A percentile compares a stretch with the other conserved stretches of the same genome.
These are phyloP conservation scores for Parsonsia alboflavescens DNA, from an alignment of 257 asterid species.

Conservation along the genomic window DNA sequence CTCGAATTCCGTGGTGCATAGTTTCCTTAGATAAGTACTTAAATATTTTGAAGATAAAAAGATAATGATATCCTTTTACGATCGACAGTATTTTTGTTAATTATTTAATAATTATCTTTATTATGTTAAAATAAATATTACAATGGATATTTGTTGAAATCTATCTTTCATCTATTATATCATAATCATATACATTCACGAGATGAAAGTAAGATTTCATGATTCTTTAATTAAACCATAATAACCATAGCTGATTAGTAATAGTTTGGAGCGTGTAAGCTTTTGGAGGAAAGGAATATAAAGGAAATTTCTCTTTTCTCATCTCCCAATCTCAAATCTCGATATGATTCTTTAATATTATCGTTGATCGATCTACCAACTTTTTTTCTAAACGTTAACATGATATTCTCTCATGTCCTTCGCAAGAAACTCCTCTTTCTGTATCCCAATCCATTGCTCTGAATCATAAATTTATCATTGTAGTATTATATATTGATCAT, in stretches of 20 bases:
- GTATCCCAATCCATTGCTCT: background rate
- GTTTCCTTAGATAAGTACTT: background rate
- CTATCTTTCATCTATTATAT: no score
- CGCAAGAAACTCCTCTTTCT: background rate
- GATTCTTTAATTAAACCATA: no score
- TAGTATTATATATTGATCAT: background rate
- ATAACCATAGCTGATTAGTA: no score
- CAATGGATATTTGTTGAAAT: no score
- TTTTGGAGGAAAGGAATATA: background rate
- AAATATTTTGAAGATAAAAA: background rate
- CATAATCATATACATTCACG: no score
- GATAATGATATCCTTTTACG: no score
- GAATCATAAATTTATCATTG: background rate
- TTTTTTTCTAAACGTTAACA: background rate
- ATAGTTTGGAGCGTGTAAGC: no score
- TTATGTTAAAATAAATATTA: no score
- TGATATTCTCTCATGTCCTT: constrained; percentile 2
- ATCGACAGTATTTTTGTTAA: no score
- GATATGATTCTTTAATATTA: constrained; percentile 4
- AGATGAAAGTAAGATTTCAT: no score
- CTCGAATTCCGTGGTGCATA: background rate
- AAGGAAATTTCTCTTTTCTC: background rate
- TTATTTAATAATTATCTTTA: no score
- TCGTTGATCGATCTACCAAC: background rate
- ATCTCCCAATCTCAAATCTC: constrained; percentile 4